Percentiles rank a stretch among this genome's conserved stretches.
Evolutionary conservation across 225 moss, liverwort and hornwort genomes (phyloP).

Genomic region (Marchantia polymorpha): DNA sequence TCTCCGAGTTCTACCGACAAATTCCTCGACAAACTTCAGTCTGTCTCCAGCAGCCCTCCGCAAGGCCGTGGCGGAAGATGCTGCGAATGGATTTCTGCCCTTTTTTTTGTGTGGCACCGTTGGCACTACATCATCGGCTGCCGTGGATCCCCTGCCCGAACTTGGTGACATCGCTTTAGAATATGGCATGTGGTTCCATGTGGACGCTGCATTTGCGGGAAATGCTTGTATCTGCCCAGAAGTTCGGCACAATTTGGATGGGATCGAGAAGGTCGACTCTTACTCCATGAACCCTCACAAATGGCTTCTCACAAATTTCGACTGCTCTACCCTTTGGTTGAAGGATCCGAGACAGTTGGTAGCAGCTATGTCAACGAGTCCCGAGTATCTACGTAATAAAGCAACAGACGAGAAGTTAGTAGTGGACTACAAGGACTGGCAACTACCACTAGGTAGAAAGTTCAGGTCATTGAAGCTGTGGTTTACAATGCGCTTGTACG

Average conservation of each 20-base stretch:
- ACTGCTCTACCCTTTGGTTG: constrained; percentile 85
- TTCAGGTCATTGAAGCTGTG: constrained; percentile 81
- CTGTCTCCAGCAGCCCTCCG: constrained; percentile 54
- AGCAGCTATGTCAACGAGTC: constrained; percentile 60
- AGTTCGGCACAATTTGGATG: constrained; percentile 55
- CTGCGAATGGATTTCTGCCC: constrained; percentile 59
- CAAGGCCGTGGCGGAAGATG: constrained; percentile 52
- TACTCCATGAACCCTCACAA: constrained; percentile 79
- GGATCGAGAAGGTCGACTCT: constrained; percentile 74
- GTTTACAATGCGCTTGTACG: constrained; percentile 83
- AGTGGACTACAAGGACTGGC: constrained; percentile 83
- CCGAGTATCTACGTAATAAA: constrained; percentile 62
- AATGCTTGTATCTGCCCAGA: constrained; percentile 86
- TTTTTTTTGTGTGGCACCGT: constrained; percentile 82
- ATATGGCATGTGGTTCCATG: constrained; percentile 82
- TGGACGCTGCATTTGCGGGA: constrained; percentile 76
- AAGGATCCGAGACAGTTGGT: constrained; percentile 53
- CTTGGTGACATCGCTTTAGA: constrained; percentile 62
- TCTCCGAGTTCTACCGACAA: constrained; percentile 54
- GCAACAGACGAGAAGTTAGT: constrained; percentile 62
- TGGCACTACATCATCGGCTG: constrained; percentile 85
- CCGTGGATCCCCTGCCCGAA: constrained; percentile 67
- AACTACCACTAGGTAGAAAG: constrained; percentile 72
- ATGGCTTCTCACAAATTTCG: constrained; percentile 85
- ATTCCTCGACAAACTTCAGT: constrained; percentile 51